Evolutionary conservation across 2,329 filamentous ascomycete genomes (phyloP), one percentile per base, ranked within the genome.

Genomic region (Cladosporium sp.): DNA sequence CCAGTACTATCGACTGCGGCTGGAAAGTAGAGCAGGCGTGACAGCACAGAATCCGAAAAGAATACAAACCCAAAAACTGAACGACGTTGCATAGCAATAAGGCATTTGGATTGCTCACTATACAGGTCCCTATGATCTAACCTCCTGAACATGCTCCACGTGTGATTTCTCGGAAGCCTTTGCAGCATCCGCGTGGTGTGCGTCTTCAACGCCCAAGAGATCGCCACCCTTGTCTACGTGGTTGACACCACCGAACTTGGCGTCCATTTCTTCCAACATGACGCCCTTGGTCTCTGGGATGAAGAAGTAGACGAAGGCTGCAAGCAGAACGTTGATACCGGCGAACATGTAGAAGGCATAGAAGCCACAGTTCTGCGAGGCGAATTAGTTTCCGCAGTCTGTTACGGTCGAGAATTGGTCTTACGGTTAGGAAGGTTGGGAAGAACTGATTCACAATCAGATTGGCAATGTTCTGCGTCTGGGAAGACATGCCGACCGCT

Each of bases 401-500:
- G 13, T 4, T 3, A 34, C 2, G 10, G 1, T 5, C n/a, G 18
- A 31, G 16, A 41, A 11, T 18, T 34, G 3, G 28, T 32, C 46
- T 52, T 50, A 55, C 54, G 10, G 55, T 72, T 13, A 86, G 74
- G 72, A 86, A 86, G 10, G 76, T 78, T 10, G 83, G 83, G 74
- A 86, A 86, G 73, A 86, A 86, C 58, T 86, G 83, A 66, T 85
- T 81, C 63, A 86, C 81, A 59, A 86, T 79, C 53, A 77, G 77
- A 67, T 86, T 85, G 64, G 82, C 82, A 49, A 86, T 78, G 63
- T 86, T 78, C 65, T 68, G 72, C 52, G 63, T 79, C 64, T 75
- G 75, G 38, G 73, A 74, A 38, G 76, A 82, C 83, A 86, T 86
- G 52, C 82, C 83, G 11, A 86, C 82, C 34, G 83, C 83, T 65